Evolutionary conservation across 2,329 filamentous ascomycete species (phyloP).

Genomic region (Monosporascus sp.): DNA sequence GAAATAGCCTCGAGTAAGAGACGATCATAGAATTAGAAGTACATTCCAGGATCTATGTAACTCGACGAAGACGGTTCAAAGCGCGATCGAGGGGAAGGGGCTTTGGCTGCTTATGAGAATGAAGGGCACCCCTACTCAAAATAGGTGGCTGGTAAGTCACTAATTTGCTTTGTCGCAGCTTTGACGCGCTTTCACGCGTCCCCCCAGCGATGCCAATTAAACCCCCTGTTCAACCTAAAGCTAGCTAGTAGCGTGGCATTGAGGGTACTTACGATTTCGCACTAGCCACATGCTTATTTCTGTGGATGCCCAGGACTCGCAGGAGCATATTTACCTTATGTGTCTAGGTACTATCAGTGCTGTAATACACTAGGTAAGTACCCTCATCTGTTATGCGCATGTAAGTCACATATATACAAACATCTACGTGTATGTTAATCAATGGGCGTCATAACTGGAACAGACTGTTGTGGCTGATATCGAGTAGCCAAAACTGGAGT

Average conservation of each 20-base stretch:
- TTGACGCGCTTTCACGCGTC: slow-evolving; percentile 11
- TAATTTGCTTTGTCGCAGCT: not conserved
- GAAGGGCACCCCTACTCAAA: not conserved
- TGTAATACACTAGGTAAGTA: no score
- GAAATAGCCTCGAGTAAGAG: not conserved
- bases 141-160: not conserved
- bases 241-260: not conserved
- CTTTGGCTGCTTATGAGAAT: not conserved
- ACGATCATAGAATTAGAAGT: not conserved
- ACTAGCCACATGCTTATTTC: no score
- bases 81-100: not conserved
- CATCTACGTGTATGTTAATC: no score
- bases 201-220: slow-evolving; percentile 28
- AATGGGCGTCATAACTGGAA: no score
- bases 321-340: no score
- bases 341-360: no score
- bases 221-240: slow-evolving; percentile 15
- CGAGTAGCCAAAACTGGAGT: no score
- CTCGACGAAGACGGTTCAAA: not conserved
- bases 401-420: no score
- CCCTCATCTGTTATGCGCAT: no score
- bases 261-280: not conserved
- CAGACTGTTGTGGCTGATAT: no score
- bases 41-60: not conserved
- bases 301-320: no score